Base-by-base conservation (phyloP, 768 basidiomycete genomes). In the Tylopilus sp. region DNA sequence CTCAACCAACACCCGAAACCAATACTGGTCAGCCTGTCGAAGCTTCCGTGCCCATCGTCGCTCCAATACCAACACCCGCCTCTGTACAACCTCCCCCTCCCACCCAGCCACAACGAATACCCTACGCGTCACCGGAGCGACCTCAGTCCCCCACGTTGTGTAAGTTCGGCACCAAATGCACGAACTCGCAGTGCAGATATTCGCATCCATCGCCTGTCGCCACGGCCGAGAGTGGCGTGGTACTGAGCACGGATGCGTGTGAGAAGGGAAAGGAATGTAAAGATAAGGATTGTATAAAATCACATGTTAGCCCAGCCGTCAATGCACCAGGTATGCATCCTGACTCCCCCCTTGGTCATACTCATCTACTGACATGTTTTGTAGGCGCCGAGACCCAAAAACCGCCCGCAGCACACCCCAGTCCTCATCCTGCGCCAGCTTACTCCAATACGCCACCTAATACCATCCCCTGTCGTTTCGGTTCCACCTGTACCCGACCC, bases 191-290 rank as follows among this genome's bases (percentile, higher is more conserved):
- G 41, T 99, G 97, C 69, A 79, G 88, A 17, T 98, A 83, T 69
- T 91, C 92, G 9, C 97, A 99, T 68, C 95, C 97, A 5, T 93
- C 90, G 9, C 97, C 97, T n/a, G 91, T 94, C 3, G 95, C 97
- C 6, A 97, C 95, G 17, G 78, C 88, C 28, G 93, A 95, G 71
- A 94, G 89, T 61, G 97, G 95, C 9, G 80, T 99, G 56, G 97
- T 98, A 2, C 76, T 99, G 50, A 95, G 90, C 60, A 93, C 90
- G 51, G 95, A 98, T 51, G 76, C 91, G 18, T 99, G 97, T 69
- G 90, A 94, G 61, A 82, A 86, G 44, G 91, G 91, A 17, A 88
- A 85, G 65, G 75, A 86, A 41, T 99, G 97, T 70, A 85, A 88
- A 63, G 93, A 99, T 69, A 85, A 90, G 65, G 95, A 98, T 69